A percentile compares a stretch with the other conserved stretches of the same genome.
These are phyloP conservation scores for Collybiopsis confluens DNA, from an alignment of 768 basidiomycete species.

Conservation along the genomic window DNA sequence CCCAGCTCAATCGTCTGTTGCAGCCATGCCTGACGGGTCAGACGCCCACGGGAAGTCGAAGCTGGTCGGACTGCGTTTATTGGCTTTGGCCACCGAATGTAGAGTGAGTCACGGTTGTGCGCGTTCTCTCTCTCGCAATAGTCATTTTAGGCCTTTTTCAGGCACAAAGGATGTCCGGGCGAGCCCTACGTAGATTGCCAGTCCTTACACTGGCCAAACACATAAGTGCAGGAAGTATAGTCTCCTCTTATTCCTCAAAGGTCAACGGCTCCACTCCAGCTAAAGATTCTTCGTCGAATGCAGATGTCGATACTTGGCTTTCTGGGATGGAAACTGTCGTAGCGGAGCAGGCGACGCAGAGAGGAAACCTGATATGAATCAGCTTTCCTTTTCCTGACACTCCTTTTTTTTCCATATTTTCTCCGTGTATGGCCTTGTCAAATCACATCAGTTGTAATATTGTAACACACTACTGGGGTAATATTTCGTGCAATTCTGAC, in stretches of 20 bases:
- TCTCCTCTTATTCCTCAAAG: background rate
- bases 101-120: constrained; percentile 48
- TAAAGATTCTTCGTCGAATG: constrained; percentile 12
- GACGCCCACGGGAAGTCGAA: constrained; percentile 48
- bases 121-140: background rate
- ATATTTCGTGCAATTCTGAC: no score
- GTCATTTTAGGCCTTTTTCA: constrained; percentile 19
- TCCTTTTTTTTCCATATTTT: background rate
- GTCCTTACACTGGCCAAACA: constrained; percentile 88
- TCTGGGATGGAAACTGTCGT: constrained; percentile 82
- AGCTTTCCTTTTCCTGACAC: background rate
- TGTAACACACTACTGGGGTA: no score
- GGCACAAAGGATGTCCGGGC: constrained; percentile 85
- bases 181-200: constrained; percentile 88
- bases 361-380: constrained; percentile 34
- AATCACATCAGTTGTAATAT: no score
- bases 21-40: constrained; percentile 4
- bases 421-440: no score
- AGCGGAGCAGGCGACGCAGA: constrained; percentile 47
- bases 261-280: background rate
- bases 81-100: constrained; percentile 72
- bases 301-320: constrained; percentile 70
- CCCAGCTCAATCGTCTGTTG: constrained; percentile 19
- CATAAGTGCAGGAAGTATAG: constrained; percentile 52
- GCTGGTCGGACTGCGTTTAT: constrained; percentile 51